phyloP scores from a whole-genome alignment of 306 rosid genomes.

The Fragaria iinumae region DNA sequence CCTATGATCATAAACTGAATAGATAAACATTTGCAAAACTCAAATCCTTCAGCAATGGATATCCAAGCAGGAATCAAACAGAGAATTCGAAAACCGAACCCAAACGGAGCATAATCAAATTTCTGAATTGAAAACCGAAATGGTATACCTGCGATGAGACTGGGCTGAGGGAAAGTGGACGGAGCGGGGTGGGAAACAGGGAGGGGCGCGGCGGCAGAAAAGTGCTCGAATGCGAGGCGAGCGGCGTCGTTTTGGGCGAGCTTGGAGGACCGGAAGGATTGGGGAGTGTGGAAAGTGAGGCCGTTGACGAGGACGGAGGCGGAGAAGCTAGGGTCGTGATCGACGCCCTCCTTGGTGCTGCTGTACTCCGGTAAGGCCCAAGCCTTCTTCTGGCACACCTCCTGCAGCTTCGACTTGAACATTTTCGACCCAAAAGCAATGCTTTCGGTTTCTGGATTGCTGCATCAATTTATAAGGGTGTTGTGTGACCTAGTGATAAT shows the following conservation, averaged over 20 bases:
- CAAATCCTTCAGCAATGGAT: too few species aligned
- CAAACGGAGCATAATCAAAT: too few species aligned
- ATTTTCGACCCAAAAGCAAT: constrained; percentile 12
- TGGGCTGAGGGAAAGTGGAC: constrained; percentile 7
- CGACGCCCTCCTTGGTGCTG: constrained; percentile 36
- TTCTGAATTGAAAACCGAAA: too few species aligned
- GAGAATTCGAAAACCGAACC: too few species aligned
- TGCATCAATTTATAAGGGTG: too few species aligned
- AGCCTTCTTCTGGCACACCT: constrained; percentile 42
- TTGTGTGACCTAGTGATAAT: too few species aligned
- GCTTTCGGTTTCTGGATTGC: too few species aligned
- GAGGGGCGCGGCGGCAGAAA: constrained; percentile 15
- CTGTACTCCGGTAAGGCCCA: constrained; percentile 49
- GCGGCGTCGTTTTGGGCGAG: constrained; percentile 65
- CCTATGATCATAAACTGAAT: too few species aligned
- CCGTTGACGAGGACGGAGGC: constrained; percentile 40
- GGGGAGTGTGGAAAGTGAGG: constrained; percentile 1
- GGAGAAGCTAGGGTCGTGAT: constrained; percentile 45
- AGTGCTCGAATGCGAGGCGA: constrained; percentile 46
- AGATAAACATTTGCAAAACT: too few species aligned
- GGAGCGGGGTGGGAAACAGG: neutral
- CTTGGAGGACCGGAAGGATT: constrained; percentile 26
- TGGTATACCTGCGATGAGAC: too few species aligned
- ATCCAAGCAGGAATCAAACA: too few species aligned
- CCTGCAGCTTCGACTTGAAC: constrained; percentile 62